A percentile compares a stretch with the other conserved stretches of the same genome.
These are phyloP conservation scores for Amanita phalloides DNA, from an alignment of 768 basidiomycete genomes.

Conservation along the genomic window DNA sequence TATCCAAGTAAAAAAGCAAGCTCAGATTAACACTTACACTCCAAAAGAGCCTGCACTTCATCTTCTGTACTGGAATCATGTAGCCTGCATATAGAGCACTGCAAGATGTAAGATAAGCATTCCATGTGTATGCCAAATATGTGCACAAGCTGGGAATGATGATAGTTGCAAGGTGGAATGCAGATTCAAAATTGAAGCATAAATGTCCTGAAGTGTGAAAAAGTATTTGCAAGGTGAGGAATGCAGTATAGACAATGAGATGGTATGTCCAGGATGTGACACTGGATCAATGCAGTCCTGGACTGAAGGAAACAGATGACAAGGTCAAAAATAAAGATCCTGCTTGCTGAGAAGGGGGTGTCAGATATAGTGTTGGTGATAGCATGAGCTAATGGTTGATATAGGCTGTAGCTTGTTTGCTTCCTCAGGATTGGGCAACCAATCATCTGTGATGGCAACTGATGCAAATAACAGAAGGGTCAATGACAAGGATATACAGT, in stretches of 20 bases:
- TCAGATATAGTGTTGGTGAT: slow-evolving; percentile 61
- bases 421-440: slow-evolving; percentile 70
- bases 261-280: slow-evolving; percentile 49
- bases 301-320: slow-evolving; percentile 66
- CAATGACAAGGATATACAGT: neutral
- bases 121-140: neutral
- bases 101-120: neutral
- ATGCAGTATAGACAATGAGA: slow-evolving; percentile 56
- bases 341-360: slow-evolving; percentile 53
- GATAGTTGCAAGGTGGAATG: slow-evolving; percentile 45
- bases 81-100: slow-evolving; percentile 64
- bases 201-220: slow-evolving; percentile 64
- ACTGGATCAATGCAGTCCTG: slow-evolving; percentile 32
- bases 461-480: slow-evolving; percentile 18
- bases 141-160: slow-evolving; percentile 62
- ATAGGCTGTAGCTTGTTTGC: slow-evolving; percentile 56
- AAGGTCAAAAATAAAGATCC: slow-evolving; percentile 50
- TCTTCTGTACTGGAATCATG: slow-evolving; percentile 51
- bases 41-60: slow-evolving; percentile 85
- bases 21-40: slow-evolving; percentile 35
- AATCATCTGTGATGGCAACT: slow-evolving; percentile 69
- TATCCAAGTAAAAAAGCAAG: slow-evolving; percentile 3
- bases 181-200: slow-evolving; percentile 34
- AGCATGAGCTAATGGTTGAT: slow-evolving; percentile 53
- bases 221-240: slow-evolving; percentile 72